Percentiles rank a stretch among this genome's conserved stretches.
phyloP scores from a whole-genome alignment of 2,329 filamentous ascomycete species.

The Hortaea sp. region DNA sequence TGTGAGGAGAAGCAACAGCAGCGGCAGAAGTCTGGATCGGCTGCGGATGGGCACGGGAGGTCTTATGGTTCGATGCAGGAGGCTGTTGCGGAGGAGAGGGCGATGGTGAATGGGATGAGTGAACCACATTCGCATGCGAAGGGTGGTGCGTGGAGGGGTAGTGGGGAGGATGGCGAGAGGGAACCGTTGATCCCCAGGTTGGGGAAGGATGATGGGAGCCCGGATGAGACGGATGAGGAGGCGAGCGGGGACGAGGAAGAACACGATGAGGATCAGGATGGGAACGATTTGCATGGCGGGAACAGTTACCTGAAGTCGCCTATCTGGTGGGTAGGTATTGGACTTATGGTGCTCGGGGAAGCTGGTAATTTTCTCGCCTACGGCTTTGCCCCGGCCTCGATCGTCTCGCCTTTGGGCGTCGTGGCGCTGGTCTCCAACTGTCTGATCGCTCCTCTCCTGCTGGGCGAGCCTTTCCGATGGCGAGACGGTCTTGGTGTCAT shows the following conservation, averaged over 20 bases:
- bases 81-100: slow-evolving; percentile 24
- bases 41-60: not conserved
- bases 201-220: too few relatives aligned
- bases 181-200: slow-evolving; percentile 43
- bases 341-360: slow-evolving; percentile 87
- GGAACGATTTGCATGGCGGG: slow-evolving; percentile 31
- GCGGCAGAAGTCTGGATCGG: slow-evolving; percentile 21
- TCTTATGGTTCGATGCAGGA: slow-evolving; percentile 38
- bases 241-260: slow-evolving; percentile 29
- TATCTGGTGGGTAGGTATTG: slow-evolving; percentile 93
- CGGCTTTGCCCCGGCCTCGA: slow-evolving; percentile 92
- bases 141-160: slow-evolving; percentile 20
- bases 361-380: slow-evolving; percentile 95
- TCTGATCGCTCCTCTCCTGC: slow-evolving; percentile 85
- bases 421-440: slow-evolving; percentile 95
- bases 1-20: slow-evolving; percentile 22
- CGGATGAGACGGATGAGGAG: slow-evolving; percentile 25
- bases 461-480: slow-evolving; percentile 79
- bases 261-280: slow-evolving; percentile 31
- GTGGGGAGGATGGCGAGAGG: slow-evolving; percentile 33
- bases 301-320: slow-evolving; percentile 79
- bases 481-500: slow-evolving; percentile 83
- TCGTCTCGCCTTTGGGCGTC: slow-evolving; percentile 93
- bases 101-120: slow-evolving; percentile 11
- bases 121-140: slow-evolving; percentile 6